Evolutionary conservation across 1,139 yeast species (phyloP).

Genomic region (Ashbya aceris): DNA sequence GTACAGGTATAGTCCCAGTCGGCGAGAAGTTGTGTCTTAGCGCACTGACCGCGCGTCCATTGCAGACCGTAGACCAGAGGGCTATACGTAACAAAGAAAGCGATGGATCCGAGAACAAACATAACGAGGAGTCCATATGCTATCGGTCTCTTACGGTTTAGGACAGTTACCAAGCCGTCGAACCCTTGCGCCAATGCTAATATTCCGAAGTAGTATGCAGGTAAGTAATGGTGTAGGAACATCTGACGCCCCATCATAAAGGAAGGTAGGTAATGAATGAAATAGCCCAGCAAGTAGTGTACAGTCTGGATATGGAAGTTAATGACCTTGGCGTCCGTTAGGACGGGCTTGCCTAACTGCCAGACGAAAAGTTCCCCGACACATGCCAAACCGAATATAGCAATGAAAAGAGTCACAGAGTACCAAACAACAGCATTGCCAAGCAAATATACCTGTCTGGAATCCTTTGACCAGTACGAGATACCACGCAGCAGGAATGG

Average conservation of each 20-base stretch:
- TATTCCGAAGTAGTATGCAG: conserved; percentile 82
- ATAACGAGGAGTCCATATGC: conserved; percentile 38
- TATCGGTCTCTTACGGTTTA: conserved; percentile 34
- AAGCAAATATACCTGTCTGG: conserved; percentile 71
- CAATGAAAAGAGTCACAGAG: conserved; percentile 55
- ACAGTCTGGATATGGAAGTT: conserved; percentile 66
- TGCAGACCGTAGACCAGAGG: conserved; percentile 72
- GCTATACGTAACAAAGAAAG: conserved; percentile 54
- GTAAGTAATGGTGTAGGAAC: conserved; percentile 87
- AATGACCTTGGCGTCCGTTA: conserved; percentile 46
- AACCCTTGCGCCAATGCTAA: conserved; percentile 75
- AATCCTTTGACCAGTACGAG: conserved; percentile 80
- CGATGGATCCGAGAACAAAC: conserved; percentile 43
- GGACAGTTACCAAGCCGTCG: conserved; percentile 50
- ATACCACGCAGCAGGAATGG: conserved; percentile 85
- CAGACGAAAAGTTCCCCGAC: conserved; percentile 55
- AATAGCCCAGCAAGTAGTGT: conserved; percentile 72
- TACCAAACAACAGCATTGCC: conserved; percentile 95
- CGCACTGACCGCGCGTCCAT: conserved; percentile 71
- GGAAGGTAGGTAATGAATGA: conserved; percentile 75
- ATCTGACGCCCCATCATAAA: conserved; percentile 90
- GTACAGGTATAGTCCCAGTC: conserved; percentile 86
- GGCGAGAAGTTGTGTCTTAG: conserved; percentile 46
- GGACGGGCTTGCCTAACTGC: conserved; percentile 56
- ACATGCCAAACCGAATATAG: conserved; percentile 46